phyloP scores from a whole-genome alignment of 228 moss, liverwort and hornwort species.

The Sphagnum magellanicum region DNA sequence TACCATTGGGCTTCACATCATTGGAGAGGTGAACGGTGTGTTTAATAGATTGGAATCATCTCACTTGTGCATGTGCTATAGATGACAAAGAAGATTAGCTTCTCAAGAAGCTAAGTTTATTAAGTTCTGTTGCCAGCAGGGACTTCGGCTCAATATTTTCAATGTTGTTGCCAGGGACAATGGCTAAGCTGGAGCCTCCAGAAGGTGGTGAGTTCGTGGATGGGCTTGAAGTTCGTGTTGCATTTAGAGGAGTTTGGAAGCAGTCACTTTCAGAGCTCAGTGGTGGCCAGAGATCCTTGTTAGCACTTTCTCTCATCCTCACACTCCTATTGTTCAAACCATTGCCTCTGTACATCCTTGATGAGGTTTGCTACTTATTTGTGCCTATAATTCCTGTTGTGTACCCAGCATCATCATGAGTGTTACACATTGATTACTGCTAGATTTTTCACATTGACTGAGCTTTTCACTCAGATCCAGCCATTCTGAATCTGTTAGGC shows the following conservation, averaged over 20 bases:
- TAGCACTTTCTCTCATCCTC: constrained; percentile 51
- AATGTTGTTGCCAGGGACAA: constrained; percentile 44
- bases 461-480: too few relatives aligned
- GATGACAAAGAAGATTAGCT: background rate
- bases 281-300: constrained; percentile 47
- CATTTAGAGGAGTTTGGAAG: constrained; percentile 54
- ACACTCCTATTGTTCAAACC: constrained; percentile 51
- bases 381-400: background rate
- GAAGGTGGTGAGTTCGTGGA: constrained; percentile 50
- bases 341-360: constrained; percentile 48
- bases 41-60: too few relatives aligned
- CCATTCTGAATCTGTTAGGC: too few relatives aligned
- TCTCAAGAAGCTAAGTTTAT: background rate
- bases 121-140: constrained; percentile 12
- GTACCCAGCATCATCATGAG: background rate
- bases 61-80: too few relatives aligned
- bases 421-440: too few relatives aligned
- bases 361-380: constrained; percentile 22
- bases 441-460: too few relatives aligned
- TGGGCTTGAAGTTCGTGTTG: constrained; percentile 47
- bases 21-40: too few relatives aligned
- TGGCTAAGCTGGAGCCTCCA: constrained; percentile 43
- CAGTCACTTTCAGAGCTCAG: constrained; percentile 52
- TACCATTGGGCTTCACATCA: too few relatives aligned
- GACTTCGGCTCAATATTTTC: constrained; percentile 59